Conservation (phyloP, 208 protist genomes). For the Pavlovales sp. region DNA sequence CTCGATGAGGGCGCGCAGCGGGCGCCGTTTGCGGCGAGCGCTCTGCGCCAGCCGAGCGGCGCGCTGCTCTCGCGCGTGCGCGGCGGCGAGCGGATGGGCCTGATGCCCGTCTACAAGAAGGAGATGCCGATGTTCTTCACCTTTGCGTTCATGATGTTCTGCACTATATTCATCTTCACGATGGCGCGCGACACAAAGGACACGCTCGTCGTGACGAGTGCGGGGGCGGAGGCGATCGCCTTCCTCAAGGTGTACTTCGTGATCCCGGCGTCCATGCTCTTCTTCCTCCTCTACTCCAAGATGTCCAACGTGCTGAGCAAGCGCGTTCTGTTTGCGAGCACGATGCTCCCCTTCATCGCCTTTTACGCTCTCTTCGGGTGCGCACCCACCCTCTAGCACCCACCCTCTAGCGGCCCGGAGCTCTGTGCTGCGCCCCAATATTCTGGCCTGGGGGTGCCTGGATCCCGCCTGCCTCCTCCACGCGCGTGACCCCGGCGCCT, state of each 20-base stretch:
- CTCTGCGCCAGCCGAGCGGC: too few relatives aligned
- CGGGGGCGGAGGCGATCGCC: slow-evolving; percentile 8
- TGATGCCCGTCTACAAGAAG: neutral
- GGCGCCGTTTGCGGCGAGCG: too few relatives aligned
- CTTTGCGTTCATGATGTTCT: neutral
- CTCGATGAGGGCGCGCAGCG: too few relatives aligned
- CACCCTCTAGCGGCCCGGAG: too few relatives aligned
- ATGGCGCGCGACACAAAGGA: slow-evolving; percentile 8
- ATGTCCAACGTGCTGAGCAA: neutral
- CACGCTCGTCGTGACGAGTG: neutral
- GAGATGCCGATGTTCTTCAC: neutral
- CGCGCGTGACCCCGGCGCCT: neutral
- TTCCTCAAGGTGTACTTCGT: slow-evolving; percentile 12
- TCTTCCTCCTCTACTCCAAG: neutral
- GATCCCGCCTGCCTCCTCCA: neutral
- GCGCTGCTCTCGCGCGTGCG: too few relatives aligned
- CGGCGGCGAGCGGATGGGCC: neutral
- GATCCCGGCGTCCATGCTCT: slow-evolving; percentile 3
- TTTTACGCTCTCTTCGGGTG: slow-evolving; percentile 6
- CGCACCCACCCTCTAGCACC: neutral
- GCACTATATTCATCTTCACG: neutral
- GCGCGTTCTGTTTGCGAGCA: neutral
- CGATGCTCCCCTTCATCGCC: slow-evolving; percentile 3
- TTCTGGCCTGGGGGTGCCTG: too few relatives aligned
- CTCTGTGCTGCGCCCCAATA: too few relatives aligned